Conservation (phyloP, 129 eudicot species). For the Ambrosia trifida region DNA sequence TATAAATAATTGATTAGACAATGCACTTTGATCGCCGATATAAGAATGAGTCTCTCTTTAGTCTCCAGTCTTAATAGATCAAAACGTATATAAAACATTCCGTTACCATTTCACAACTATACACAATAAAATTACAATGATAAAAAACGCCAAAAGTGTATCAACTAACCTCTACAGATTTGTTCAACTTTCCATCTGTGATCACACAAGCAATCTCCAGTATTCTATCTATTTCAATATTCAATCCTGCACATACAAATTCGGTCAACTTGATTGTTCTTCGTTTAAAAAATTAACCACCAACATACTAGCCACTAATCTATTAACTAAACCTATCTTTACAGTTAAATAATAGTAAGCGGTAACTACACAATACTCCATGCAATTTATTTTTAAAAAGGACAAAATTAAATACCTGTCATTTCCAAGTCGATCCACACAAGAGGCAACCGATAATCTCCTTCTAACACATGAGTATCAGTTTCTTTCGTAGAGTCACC, state of each 20-base stretch:
- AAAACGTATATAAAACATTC: neutral
- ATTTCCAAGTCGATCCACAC: slow-evolving; percentile 99
- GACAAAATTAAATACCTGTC: slow-evolving; percentile 59
- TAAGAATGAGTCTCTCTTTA: too few relatives aligned
- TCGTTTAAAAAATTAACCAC: slow-evolving; percentile 1
- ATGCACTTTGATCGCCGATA: slow-evolving; percentile 6
- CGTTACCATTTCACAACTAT: neutral
- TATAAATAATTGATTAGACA: neutral
- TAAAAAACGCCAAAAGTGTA: slow-evolving; percentile 17
- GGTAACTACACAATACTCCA: neutral
- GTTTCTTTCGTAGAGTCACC: slow-evolving; percentile 45
- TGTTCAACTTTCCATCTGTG: slow-evolving; percentile 85
- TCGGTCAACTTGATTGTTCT: slow-evolving; percentile 2
- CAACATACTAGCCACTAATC: slow-evolving; percentile 6
- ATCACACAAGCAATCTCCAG: slow-evolving; percentile 92
- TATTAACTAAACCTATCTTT: neutral
- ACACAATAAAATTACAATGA: neutral
- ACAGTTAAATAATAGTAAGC: neutral
- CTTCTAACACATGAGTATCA: slow-evolving; percentile 27
- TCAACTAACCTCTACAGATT: slow-evolving; percentile 65
- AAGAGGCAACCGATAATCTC: slow-evolving; percentile 67
- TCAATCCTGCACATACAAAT: slow-evolving; percentile 60
- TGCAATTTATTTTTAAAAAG: neutral
- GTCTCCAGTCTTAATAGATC: too few relatives aligned
- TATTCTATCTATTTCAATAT: slow-evolving; percentile 81